Evolutionary conservation across 495 filamentous ascomycete genomes (phyloP).

Genomic region (Neurospora sublineolata): DNA sequence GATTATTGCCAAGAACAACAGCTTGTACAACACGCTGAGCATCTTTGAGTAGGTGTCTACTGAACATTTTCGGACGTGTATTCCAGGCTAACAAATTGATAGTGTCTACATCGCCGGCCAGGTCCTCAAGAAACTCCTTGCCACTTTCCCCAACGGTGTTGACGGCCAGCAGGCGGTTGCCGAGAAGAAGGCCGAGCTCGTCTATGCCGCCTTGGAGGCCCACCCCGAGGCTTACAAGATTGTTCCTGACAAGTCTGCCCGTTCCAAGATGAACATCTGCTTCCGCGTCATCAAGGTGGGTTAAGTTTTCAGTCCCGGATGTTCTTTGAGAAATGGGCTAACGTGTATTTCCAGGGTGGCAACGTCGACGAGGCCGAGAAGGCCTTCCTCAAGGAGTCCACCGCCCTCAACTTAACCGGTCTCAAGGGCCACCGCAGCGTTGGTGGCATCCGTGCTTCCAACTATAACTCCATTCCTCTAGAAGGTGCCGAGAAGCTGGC

Average conservation of each 20-base stretch:
- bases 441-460: constrained; percentile 53
- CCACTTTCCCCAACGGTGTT: constrained; percentile 51
- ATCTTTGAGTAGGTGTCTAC: constrained; percentile 53
- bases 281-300: constrained; percentile 54
- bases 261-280: constrained; percentile 88
- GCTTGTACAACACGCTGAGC: constrained; percentile 85
- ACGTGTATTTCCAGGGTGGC: constrained; percentile 28
- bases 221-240: constrained; percentile 57
- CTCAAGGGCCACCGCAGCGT: constrained; percentile 77
- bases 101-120: constrained; percentile 77
- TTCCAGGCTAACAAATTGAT: not conserved
- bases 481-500: constrained; percentile 48
- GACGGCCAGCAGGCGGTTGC: constrained; percentile 59
- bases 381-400: constrained; percentile 61
- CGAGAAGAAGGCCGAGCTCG: constrained; percentile 54
- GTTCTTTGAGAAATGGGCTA: not conserved
- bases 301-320: not conserved
- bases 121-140: constrained; percentile 61
- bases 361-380: constrained; percentile 56
- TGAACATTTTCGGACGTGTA: not conserved
- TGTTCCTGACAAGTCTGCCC: constrained; percentile 58
- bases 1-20: constrained; percentile 74
- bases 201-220: constrained; percentile 68
- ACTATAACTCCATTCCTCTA: constrained; percentile 54
- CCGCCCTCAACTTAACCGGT: constrained; percentile 49